Evolutionary conservation across 2,329 filamentous ascomycete genomes (phyloP), one percentile per base, ranked within the genome.

Genomic region (Microdochium nivale): DNA sequence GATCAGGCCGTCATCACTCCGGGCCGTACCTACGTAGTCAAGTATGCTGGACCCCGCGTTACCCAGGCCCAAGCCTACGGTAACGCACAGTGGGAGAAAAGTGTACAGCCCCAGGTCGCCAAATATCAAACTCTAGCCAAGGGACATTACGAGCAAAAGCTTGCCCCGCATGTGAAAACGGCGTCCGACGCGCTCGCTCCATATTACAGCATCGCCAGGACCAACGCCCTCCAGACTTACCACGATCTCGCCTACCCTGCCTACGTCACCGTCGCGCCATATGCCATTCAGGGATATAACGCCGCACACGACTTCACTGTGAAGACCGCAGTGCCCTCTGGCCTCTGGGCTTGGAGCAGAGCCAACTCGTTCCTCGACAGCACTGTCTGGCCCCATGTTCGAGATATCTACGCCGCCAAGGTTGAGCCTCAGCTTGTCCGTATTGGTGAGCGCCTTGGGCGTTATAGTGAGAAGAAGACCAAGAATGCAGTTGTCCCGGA

Each of bases 401-500:
- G 87, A 25, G 78, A 87, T 14, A 72, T 96, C 4, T 97, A 97
- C 63, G 81, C 85, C 11, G 85, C 96, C 63, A 96, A 95, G 60
- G 91, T 99, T 3, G 91, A 97, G 70, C 95, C 95, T 14, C 95
- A 99, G 68, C 78, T 99, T 14, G 81, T 92, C 52, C 89, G 90
- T 61, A 97, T 99, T 61, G 88, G 89, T 13, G 87, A 96, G 71
- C 84, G 91, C 47, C 79, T 99, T 11, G 91, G 90, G 40, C 78
- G 87, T 48, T 88, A 90, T 68, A 84, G 77, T 57, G 77, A 80
- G 21, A 62, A 60, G 53, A 72, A 68, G 52, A 57, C 60, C 30
- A 73, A 70, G 58, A 52, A 65, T 10, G 52, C 54, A 3, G 5
- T 30, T 25, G 24, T 14, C 27, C 48, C 55, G 47, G 70, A 71